A percentile compares a stretch with the other conserved stretches of the same genome.
Evolutionary conservation across 768 basidiomycete species (phyloP).

Genomic region (Lentinula edodes): DNA sequence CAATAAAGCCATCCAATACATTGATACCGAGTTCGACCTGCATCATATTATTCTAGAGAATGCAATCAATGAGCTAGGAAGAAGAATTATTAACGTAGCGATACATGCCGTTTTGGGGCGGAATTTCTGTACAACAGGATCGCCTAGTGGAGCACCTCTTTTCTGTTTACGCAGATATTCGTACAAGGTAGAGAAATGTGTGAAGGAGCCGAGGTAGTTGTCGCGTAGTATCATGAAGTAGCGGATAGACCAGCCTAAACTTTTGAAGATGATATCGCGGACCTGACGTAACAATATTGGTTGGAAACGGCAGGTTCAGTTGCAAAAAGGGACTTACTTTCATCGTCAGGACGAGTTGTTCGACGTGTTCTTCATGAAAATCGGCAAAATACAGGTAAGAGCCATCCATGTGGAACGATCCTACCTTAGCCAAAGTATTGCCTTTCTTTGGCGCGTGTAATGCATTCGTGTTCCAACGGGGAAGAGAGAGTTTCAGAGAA

Average conservation of each 20-base stretch:
- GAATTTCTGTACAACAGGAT: conserved; percentile 77
- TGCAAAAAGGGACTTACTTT: conserved; percentile 34
- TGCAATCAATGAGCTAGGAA: not conserved
- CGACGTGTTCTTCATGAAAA: conserved; percentile 64
- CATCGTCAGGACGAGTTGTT: conserved; percentile 68
- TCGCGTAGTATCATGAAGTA: conserved; percentile 86
- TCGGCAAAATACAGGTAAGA: conserved; percentile 73
- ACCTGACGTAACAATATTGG: not conserved
- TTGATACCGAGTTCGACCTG: conserved; percentile 63
- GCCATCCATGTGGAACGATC: conserved; percentile 51
- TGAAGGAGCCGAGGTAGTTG: conserved; percentile 93
- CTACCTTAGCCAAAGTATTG: conserved; percentile 56
- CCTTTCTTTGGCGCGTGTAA: conserved; percentile 59
- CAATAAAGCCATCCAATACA: conserved; percentile 45
- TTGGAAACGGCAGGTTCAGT: not conserved
- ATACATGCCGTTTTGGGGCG: conserved; percentile 64
- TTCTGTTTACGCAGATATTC: conserved; percentile 77
- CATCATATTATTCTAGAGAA: conserved; percentile 70
- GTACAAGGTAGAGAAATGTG: conserved; percentile 81
- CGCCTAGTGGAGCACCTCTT: conserved; percentile 59
- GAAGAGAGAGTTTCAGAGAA: conserved; percentile 58
- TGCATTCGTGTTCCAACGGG: conserved; percentile 85
- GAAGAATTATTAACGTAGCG: not conserved
- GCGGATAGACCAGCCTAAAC: conserved; percentile 83
- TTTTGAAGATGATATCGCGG: conserved; percentile 54